Conservation (phyloP, 73 alveolate genomes). For the Diophrys appendiculata region DNA sequence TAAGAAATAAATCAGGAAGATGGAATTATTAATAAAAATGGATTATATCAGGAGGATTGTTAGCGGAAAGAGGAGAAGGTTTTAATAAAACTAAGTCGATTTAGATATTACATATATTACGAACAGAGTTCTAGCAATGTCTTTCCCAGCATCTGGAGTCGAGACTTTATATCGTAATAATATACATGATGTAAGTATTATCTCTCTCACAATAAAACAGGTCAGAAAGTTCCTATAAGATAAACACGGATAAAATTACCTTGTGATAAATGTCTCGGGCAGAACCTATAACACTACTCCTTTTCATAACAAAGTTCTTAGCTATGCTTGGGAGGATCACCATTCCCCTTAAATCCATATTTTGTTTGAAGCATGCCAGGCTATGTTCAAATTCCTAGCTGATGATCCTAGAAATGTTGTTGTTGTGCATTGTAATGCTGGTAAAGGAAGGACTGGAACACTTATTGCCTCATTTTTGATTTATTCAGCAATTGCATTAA, state of each 20-base stretch:
- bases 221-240: constrained; percentile 62
- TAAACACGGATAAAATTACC: constrained; percentile 78
- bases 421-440: constrained; percentile 98
- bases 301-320: constrained; percentile 68
- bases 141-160: constrained; percentile 82
- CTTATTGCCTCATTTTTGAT: constrained; percentile 90
- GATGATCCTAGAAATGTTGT: constrained; percentile 10
- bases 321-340: constrained; percentile 87
- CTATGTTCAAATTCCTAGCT: constrained; percentile 71
- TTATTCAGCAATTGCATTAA: constrained; percentile 20
- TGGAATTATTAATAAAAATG: constrained; percentile 47
- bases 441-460: constrained; percentile 98
- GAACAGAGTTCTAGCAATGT: constrained; percentile 81
- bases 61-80: constrained; percentile 75
- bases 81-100: constrained; percentile 68
- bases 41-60: constrained; percentile 75
- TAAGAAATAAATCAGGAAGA: too few relatives aligned
- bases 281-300: constrained; percentile 64
- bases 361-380: constrained; percentile 77
- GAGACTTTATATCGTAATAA: constrained; percentile 80
- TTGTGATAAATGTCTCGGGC: constrained; percentile 78
- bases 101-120: constrained; percentile 80
- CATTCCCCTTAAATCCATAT: constrained; percentile 80
- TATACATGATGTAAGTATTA: constrained; percentile 15
- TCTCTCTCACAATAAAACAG: constrained; percentile 6